Base-by-base conservation (phyloP, 257 asterid species). In the Solanum paucissectum region DNA sequence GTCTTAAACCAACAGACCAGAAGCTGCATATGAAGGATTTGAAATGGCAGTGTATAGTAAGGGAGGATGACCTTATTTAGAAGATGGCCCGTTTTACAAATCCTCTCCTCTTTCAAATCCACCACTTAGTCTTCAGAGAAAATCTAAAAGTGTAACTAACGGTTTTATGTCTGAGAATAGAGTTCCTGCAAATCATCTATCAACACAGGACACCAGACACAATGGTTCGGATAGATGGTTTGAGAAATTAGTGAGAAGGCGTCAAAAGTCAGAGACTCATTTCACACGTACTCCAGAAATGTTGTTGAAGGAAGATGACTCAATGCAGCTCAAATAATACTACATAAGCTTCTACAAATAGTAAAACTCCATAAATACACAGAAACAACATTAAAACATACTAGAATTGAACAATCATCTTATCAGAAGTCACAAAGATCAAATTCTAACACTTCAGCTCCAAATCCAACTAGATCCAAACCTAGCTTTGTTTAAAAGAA, bases 61-160 rank as follows among this genome's bases (percentile, higher is more conserved):
- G 60, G 94, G 88, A 49, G 92, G 92, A 83, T 90, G 93, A 83
- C 92, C 88, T 88, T 88, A 87, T 90, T 91, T 87, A 58, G 94
- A 93, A 88, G 93, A 95, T 73, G 93, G 92, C 60, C 90, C 91
- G 42, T 90, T 91, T 66, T 29, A 86, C 71, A 52, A 90, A 73
- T 86, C 91, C 37, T 87, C 93, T 44, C 46, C 92, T 85, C 40
- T 44, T 55, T 89, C 90, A 49, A 88, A 88, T 87, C 94, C 93
- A 68, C 95, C 93, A 25, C 91, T 91, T 77, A 88, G 90, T 86
- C 95, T 46, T 55, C 90, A 89, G 64, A 92, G 98, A 88, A 94
- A 95, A 91, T 93, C 93, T 60, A 94, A 88, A 87, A 95, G 98
- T 85, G 89, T 87, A 37, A 94, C 94, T 23, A 91, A 93, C 86